Evolutionary conservation across 75 land plant species (phyloP), one percentile per base, ranked within the genome.

Genomic region (Gnetum montanum): DNA sequence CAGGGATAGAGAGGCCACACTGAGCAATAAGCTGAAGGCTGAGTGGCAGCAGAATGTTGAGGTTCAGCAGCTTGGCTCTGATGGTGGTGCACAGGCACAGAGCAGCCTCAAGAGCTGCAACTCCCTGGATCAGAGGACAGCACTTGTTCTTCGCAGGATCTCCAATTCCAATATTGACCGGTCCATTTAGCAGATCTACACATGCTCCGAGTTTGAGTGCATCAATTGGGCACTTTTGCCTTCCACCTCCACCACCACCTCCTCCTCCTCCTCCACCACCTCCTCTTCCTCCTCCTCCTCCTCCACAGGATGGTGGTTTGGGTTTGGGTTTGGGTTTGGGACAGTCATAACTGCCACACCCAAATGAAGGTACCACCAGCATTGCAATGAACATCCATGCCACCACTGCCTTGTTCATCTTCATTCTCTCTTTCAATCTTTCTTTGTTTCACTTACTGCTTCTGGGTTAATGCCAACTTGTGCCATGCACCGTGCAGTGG

Each of bases 51-150:
- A 53, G 15, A 54, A 69, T 40, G 11, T 69, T 62, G 53, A 69
- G 29, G 46, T 69, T 69, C 6, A 69, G 71, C 3, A 69, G 55
- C 53, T 69, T 69, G 41, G 41, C 28, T 59, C 63, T 62, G 41
- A 69, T 67, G 40, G 62, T 67, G 20, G 69, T 67, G 54, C 69
- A 67, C 13, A 67, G 22, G 47, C 69, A 67, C 18, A 69, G 60
- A 1, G 65, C 65, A 0, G 65, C 59, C 30, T 69, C 71, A 23
- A 56, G 25, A 44, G 46, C 71, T 16, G 57, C 41, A 30, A 69
- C 60, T 13, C 71, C 71, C 16, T 47, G 30, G 13, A 69, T 44
- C 45, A 69, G 12, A 8, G 71, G 71, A 37, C 71, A 69, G 65
- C 71, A 69, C 19, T 23, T 22, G 36, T 31, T 23, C 11, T 20